Evolutionary conservation across 257 asterid genomes (phyloP).

Genomic region (Nicotiana otophora): DNA sequence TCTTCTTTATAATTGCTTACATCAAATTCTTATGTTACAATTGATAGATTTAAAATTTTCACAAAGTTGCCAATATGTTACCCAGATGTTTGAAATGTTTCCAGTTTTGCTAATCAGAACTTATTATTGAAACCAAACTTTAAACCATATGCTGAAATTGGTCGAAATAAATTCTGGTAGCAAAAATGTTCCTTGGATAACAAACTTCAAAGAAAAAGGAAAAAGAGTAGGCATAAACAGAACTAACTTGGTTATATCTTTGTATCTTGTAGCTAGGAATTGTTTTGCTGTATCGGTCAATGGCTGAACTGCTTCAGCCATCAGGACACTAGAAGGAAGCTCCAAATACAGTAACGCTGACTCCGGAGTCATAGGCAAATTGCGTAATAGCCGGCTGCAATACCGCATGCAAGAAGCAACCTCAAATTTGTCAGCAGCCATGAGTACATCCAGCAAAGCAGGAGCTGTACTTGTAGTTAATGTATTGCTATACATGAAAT

Average conservation of each 20-base stretch:
- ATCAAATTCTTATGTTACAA: not conserved
- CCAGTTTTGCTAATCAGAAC: not conserved
- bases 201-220: not conserved
- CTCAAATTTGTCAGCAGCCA: constrained; percentile 30
- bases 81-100: not conserved
- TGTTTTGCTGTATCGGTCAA: constrained; percentile 25
- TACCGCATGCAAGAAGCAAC: constrained; percentile 27
- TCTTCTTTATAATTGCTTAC: not conserved
- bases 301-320: constrained; percentile 27
- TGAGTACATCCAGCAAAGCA: constrained; percentile 22
- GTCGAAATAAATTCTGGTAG: not conserved
- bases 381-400: constrained; percentile 16
- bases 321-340: constrained; percentile 23
- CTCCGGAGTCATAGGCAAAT: constrained; percentile 20
- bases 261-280: constrained; percentile 20
- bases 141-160: not conserved
- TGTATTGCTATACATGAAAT: constrained; percentile 27
- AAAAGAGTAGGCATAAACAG: not conserved
- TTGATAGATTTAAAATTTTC: not conserved
- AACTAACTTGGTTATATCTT: constrained; percentile 22
- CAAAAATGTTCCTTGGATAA: not conserved
- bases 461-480: constrained; percentile 14
- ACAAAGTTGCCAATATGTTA: not conserved
- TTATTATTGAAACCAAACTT: not conserved
- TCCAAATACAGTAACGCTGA: constrained; percentile 23